phyloP scores from a whole-genome alignment of 106 monocot species.

The Dioscorea dumetorum region DNA sequence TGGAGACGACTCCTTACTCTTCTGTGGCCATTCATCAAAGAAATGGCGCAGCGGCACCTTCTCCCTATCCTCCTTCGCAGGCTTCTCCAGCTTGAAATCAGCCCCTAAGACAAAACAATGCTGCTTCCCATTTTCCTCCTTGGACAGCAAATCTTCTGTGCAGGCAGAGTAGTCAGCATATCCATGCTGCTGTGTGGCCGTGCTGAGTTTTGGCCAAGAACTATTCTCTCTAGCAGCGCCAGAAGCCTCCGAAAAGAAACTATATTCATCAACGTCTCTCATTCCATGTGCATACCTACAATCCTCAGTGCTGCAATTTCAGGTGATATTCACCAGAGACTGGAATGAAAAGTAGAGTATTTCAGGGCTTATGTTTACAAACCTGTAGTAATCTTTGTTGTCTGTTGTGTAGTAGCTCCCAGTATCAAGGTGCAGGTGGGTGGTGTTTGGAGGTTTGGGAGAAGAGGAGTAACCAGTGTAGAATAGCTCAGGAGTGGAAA shows the following conservation, averaged over 20 bases:
- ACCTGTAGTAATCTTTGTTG: slow-evolving; percentile 35
- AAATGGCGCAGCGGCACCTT: slow-evolving; percentile 48
- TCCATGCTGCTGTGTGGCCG: background rate
- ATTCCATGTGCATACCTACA: slow-evolving; percentile 51
- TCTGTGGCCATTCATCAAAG: slow-evolving; percentile 64
- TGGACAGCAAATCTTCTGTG: background rate
- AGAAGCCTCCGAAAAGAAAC: slow-evolving; percentile 31
- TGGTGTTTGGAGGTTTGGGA: background rate
- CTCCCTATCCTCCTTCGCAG: slow-evolving; percentile 14
- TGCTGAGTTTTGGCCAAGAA: slow-evolving; percentile 38
- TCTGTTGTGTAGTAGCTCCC: slow-evolving; percentile 4
- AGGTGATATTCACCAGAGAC: background rate
- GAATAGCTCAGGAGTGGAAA: slow-evolving; percentile 19
- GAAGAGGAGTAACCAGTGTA: background rate
- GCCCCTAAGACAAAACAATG: slow-evolving; percentile 61
- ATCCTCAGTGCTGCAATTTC: too few relatives aligned
- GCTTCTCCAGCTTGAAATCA: slow-evolving; percentile 33
- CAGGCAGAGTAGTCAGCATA: too few relatives aligned
- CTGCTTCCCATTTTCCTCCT: slow-evolving; percentile 20
- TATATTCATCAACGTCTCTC: slow-evolving; percentile 38
- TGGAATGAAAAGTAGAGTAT: too few relatives aligned
- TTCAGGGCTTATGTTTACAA: background rate
- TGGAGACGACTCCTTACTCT: slow-evolving; percentile 8
- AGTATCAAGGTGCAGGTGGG: slow-evolving; percentile 1
- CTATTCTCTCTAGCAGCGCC: slow-evolving; percentile 34